Evolutionary conservation across 768 basidiomycete species (phyloP), one percentile per base, ranked within the genome.

Genomic region (Lentinula sp.): DNA sequence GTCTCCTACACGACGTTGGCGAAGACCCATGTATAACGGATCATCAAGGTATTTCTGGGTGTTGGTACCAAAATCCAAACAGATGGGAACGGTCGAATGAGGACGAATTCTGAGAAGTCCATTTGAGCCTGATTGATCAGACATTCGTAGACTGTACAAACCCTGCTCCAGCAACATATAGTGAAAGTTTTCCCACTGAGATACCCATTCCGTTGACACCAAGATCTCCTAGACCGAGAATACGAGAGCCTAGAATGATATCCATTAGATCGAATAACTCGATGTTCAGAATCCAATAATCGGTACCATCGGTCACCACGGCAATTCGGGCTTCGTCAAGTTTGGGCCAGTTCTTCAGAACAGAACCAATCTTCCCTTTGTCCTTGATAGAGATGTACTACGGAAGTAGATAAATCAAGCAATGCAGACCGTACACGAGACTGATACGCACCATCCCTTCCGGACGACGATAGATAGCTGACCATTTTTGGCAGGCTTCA

Each of bases 131-230:
- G 51, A 48, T 32, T 60, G 28, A 42, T 9, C 49, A 35, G 41
- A 51, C 58, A 33, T 46, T 51, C 36, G 50, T 49, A 18, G 33
- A 46, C 58, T 61, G 62, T 41, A 67, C 78, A 65, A 72, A 90
- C 90, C 94, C 94, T 60, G 92, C 95, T 36, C 91, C 93, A 18
- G 92, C 91, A 60, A 94, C 80, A 70, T 95, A 96, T 16, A 97
- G 81, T 16, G 90, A 91, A 6, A 98, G 79, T 73, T 97, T 96
- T n/a, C 95, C 95, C 55, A 95, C 88, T 7, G 90, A 85, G 66
- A 96, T 93, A 0, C 88, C 87, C 90, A 91, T 91, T 12, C 90
- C 62, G 13, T 63, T 63, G 33, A 60, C 57, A 16, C 62, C 75
- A 66, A 36, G 65, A 70, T 2, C 59, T 39, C 59, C 59, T 9